phyloP scores from a whole-genome alignment of 1,284 basidiomycete species.

The Termitomyces sp. region DNA sequence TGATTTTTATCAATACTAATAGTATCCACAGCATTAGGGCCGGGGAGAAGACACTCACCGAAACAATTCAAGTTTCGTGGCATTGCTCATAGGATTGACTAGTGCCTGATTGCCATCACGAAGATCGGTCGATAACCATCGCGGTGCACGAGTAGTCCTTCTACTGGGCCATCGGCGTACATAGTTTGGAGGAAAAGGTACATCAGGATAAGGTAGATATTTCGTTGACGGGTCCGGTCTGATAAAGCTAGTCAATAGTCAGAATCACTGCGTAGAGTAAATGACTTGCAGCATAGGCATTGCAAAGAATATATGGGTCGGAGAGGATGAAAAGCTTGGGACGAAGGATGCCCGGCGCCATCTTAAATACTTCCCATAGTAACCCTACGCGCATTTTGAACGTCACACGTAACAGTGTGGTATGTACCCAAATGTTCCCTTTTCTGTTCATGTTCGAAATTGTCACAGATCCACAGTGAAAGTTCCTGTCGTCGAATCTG shows the following conservation, averaged over 20 bases:
- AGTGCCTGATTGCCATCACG: constrained; percentile 89
- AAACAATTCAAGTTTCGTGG: constrained; percentile 81
- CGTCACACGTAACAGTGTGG: constrained; percentile 1
- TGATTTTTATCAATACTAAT: background rate
- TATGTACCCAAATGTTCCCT: background rate
- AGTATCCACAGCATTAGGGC: too few relatives aligned
- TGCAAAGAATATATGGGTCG: background rate
- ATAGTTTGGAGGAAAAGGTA: constrained; percentile 51
- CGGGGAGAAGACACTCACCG: constrained; percentile 33
- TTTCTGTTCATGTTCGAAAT: background rate
- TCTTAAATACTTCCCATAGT: constrained; percentile 10
- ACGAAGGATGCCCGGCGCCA: background rate
- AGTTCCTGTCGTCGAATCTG: background rate
- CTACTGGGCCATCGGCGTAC: constrained; percentile 80
- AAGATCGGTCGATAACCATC: constrained; percentile 88
- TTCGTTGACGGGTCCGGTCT: constrained; percentile 71
- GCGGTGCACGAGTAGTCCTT: constrained; percentile 64
- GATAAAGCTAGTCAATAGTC: constrained; percentile 4
- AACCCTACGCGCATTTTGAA: background rate
- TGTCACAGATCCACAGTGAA: background rate
- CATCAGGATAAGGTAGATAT: constrained; percentile 69
- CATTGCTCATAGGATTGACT: constrained; percentile 83
- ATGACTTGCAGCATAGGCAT: constrained; percentile 32
- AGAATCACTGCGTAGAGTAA: background rate
- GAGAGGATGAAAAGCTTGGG: constrained; percentile 3